Base-by-base conservation (phyloP, 257 asterid genomes). In the Vinca minor region DNA sequence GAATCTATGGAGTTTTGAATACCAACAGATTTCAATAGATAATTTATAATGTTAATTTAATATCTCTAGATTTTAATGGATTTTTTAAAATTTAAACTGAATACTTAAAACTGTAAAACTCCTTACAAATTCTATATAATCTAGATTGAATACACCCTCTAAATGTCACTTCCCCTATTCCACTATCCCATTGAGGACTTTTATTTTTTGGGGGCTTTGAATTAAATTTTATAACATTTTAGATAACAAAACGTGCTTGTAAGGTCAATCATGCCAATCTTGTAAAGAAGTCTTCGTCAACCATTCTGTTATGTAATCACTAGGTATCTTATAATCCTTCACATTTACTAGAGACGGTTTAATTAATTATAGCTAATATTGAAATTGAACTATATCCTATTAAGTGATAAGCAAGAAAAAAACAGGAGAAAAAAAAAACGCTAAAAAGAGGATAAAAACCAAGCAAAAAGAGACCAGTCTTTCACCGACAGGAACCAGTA, bases 201-300 rank as follows among this genome's bases (percentile, higher is more conserved):
- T 42, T 49, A 1, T 21, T 1, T 25, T 52, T 52, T 23, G 32
- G 11, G n/a, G 8, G 17, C 3, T 42, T 52, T 11, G 57, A 12
- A 25, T 52, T 25, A 28, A 14, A 4, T 20, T 52, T 12, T 34
- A 2, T 52, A 53, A 13, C 11, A 53, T 4, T 28, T 52, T 52
- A 52, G 59, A 28, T 28, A 20, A 26, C 59, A 54, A 54, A 28
- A 26, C 59, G 59, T 54, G 59, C 38, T 54, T 54, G 1, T 28
- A 28, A 54, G 20, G 20, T 14, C n/a, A 4, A 13, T 54, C 20
- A 54, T 54, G 28, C 28, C 59, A 28, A 28, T 23, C 58, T 52
- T 12, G 18, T 23, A 4, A 9, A 52, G n/a, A 25, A 0, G 13
- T 3, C 1, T 52, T 26, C 23, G 9, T 20, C 8, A n/a, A n/a